Percentiles rank a stretch among this genome's conserved stretches.
These are phyloP conservation scores for Coemansia erecta DNA, from an alignment of 192 early-diverging fungal genomes.

Conservation along the genomic window DNA sequence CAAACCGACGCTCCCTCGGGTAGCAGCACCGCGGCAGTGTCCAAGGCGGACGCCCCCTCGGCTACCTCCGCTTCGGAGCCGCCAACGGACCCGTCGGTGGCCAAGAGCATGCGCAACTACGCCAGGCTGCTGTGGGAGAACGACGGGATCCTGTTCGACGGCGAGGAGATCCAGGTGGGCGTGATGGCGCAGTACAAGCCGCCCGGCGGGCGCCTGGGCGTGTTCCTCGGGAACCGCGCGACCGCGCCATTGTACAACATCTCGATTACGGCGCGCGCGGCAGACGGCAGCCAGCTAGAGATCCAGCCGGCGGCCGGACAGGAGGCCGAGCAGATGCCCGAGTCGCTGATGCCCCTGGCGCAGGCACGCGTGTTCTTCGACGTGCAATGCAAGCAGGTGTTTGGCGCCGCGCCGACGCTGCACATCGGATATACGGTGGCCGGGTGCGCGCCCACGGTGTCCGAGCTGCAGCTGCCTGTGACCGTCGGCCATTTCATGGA, in stretches of 20 bases:
- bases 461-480: conserved; percentile 78
- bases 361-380: conserved; percentile 65
- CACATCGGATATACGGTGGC: conserved; percentile 68
- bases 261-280: conserved; percentile 56
- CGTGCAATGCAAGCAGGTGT: conserved; percentile 68
- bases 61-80: not conserved
- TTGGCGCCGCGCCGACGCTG: conserved; percentile 61
- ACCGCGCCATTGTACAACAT: conserved; percentile 64
- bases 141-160: conserved; percentile 93
- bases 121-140: conserved; percentile 63
- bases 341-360: conserved; percentile 70
- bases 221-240: conserved; percentile 91
- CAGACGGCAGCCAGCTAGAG: conserved; percentile 51
- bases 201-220: conserved; percentile 80
- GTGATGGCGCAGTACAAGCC: conserved; percentile 93
- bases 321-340: conserved; percentile 55
- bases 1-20: not conserved
- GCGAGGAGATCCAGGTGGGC: conserved; percentile 83
- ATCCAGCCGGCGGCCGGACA: conserved; percentile 61
- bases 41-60: not conserved
- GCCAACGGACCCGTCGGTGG: conserved; percentile 7
- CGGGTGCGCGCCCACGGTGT: conserved; percentile 29
- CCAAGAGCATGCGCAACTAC: conserved; percentile 50
- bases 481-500: conserved; percentile 85
- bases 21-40: not conserved